These are phyloP conservation scores for Ustanciosporium gigantosporum DNA, from an alignment of 1,284 basidiomycete species.

Conservation along the genomic window DNA sequence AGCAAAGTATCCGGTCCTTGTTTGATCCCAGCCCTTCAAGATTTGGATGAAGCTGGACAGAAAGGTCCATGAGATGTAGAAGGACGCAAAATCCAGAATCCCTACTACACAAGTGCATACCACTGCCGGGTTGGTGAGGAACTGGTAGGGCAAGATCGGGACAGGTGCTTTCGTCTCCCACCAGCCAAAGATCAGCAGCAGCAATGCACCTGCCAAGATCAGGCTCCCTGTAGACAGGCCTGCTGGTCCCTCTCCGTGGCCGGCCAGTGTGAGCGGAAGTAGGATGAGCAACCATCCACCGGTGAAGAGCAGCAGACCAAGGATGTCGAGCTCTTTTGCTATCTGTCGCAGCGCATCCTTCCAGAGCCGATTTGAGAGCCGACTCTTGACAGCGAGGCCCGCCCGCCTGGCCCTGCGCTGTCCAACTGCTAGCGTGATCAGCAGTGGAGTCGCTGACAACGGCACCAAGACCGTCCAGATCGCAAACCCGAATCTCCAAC, in stretches of 20 bases:
- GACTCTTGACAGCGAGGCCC: constrained; percentile 30
- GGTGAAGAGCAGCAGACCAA: constrained; percentile 73
- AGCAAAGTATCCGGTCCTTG: constrained; percentile 55
- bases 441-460: constrained; percentile 51
- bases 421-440: constrained; percentile 52
- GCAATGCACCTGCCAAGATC: constrained; percentile 61
- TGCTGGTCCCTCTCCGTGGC: constrained; percentile 36
- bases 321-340: constrained; percentile 68
- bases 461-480: constrained; percentile 63
- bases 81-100: constrained; percentile 61
- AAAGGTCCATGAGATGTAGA: constrained; percentile 62
- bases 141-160: constrained; percentile 63
- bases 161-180: constrained; percentile 63
- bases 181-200: constrained; percentile 63
- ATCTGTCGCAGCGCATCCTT: constrained; percentile 24
- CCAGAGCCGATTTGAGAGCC: constrained; percentile 27
- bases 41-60: constrained; percentile 58
- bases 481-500: constrained; percentile 77
- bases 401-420: constrained; percentile 44
- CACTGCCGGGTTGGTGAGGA: constrained; percentile 59
- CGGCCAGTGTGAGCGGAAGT: constrained; percentile 70
- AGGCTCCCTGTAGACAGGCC: constrained; percentile 17
- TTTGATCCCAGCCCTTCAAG: constrained; percentile 57
- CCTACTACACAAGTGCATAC: constrained; percentile 59
- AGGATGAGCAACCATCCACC: constrained; percentile 68